Evolutionary conservation across 2,329 filamentous ascomycete genomes (phyloP).

Genomic region (Eutypa lata): DNA sequence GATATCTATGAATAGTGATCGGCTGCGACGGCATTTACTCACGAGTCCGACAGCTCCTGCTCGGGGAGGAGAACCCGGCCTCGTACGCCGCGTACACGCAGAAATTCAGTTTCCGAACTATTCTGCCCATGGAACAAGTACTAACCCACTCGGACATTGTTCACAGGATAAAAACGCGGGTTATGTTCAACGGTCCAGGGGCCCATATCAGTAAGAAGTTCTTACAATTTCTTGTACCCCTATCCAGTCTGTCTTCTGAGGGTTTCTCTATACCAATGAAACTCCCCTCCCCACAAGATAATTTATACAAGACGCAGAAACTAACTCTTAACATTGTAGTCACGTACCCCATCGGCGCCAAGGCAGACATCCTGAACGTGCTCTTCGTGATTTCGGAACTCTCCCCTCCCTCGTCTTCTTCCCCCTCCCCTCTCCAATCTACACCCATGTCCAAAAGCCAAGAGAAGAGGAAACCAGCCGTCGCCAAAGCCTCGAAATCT

Average conservation of each 20-base stretch:
- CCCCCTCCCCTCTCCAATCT: no score
- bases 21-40: slow-evolving; percentile 66
- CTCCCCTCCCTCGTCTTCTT: slow-evolving; percentile 29
- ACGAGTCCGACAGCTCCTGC: slow-evolving; percentile 46
- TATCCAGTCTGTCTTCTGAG: no score
- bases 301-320: no score
- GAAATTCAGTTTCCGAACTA: slow-evolving; percentile 60
- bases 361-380: slow-evolving; percentile 55
- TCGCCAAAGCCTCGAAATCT: slow-evolving; percentile 33
- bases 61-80: slow-evolving; percentile 44
- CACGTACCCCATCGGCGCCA: slow-evolving; percentile 56
- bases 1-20: slow-evolving; percentile 37
- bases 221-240: no score
- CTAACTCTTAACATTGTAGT: slow-evolving; percentile 27
- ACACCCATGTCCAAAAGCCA: no score
- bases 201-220: slow-evolving; percentile 42
- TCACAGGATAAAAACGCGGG: slow-evolving; percentile 44
- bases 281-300: no score
- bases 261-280: no score
- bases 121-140: slow-evolving; percentile 58
- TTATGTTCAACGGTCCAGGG: slow-evolving; percentile 55
- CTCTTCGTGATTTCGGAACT: slow-evolving; percentile 43
- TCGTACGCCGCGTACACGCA: slow-evolving; percentile 48
- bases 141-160: slow-evolving; percentile 41
- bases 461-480: slow-evolving; percentile 22